Evolutionary conservation across 2,329 filamentous ascomycete genomes (phyloP), one percentile per base, ranked within the genome.

Genomic region (Aureobasidium sp.): DNA sequence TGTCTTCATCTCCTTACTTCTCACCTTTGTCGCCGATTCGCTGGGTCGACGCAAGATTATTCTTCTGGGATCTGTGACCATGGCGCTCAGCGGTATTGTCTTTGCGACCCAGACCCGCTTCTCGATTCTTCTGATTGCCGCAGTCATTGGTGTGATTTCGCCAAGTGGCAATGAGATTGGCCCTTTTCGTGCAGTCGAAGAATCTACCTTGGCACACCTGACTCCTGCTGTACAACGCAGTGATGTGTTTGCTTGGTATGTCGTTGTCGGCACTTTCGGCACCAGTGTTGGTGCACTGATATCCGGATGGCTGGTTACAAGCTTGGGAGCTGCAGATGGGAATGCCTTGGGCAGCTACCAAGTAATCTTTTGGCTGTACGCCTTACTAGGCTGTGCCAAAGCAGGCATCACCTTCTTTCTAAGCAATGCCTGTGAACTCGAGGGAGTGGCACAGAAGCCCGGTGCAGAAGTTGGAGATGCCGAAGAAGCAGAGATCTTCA

Each of bases 281-380:
- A 66, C 66, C 19, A 65, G 69, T 9, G 58, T 59, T 8, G 70
- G 70, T 1, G 63, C 64, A 31, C n/a, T 71, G 7, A 65, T 69
- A 0, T 70, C 72, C 15, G 76, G 76, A 2, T 71, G 72, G 61
- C 64, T 71, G 1, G 71, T 75, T 45, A 70, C 75, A 40, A 53
- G 53, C 1, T 61, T 76, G 23, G 66, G 71, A 23, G 62, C 63
- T 0, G 55, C 64, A 5, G 72, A 72, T 2, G 77, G 74, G 73
- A 70, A 65, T 2, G 68, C 70, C 31, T 57, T 74, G 29, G 70
- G 71, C 33, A 71, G 74, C 0, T 78, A 74, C 47, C 71, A 73
- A 2, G 62, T 71, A 0, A 67, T 78, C 2, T 79, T 78, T 64
- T 74, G 71, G 69, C 62, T 74, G 1, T 79, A 79, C 62, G 74